Percentiles rank a stretch among this genome's conserved stretches.
Evolutionary conservation across 1,139 yeast genomes (phyloP).

Genomic region (Debaryomyces psychrophilus): DNA sequence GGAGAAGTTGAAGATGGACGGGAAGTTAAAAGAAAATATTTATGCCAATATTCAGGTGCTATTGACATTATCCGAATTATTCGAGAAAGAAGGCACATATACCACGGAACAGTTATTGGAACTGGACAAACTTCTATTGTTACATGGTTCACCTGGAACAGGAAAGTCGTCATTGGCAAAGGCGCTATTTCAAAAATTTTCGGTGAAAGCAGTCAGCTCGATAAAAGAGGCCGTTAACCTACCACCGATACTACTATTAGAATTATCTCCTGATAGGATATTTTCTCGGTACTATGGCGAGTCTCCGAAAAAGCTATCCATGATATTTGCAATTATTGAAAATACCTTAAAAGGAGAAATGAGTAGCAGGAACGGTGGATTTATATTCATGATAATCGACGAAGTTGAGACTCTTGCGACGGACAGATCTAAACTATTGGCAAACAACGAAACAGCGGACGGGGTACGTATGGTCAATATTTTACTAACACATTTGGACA

Average conservation of each 20-base stretch:
- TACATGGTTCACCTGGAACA: constrained; percentile 56
- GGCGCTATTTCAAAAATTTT: constrained; percentile 38
- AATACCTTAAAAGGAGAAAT: constrained; percentile 14
- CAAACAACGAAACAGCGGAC: constrained; percentile 39
- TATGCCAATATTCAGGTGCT: constrained; percentile 28
- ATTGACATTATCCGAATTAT: constrained; percentile 19
- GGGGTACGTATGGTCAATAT: constrained; percentile 42
- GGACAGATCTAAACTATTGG: constrained; percentile 30
- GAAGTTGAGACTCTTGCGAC: constrained; percentile 44
- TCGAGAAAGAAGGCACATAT: not conserved
- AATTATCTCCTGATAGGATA: constrained; percentile 36
- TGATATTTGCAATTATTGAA: constrained; percentile 32
- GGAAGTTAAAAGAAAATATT: constrained; percentile 23
- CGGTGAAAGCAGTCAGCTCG: constrained; percentile 21
- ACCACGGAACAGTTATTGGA: not conserved
- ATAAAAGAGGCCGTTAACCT: constrained; percentile 9
- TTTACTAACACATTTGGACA: constrained; percentile 37
- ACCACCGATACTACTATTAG: constrained; percentile 25
- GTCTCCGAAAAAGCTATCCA: constrained; percentile 36
- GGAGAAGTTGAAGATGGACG: constrained; percentile 30
- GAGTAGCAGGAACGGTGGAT: constrained; percentile 14
- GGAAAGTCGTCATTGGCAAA: constrained; percentile 55
- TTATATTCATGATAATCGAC: constrained; percentile 36
- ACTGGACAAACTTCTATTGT: constrained; percentile 26
- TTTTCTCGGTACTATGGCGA: constrained; percentile 47